Conservation (phyloP, 176 grass and related monocot species). For the Triticum turgidum region DNA sequence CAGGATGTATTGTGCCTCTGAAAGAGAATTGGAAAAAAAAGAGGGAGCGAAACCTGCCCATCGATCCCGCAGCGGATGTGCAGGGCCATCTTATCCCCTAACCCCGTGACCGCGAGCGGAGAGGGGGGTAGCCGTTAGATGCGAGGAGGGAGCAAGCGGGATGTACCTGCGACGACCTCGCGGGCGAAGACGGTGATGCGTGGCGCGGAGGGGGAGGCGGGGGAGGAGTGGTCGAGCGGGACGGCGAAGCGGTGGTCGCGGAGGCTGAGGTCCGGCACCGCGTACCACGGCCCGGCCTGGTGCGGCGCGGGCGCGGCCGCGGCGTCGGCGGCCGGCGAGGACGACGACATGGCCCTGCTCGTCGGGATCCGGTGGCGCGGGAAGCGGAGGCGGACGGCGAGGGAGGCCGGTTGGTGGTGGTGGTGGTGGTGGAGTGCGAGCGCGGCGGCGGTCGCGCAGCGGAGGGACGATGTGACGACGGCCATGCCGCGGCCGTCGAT, state of each 20-base stretch:
- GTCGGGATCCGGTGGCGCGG: constrained; percentile 14
- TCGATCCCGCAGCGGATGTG: neutral
- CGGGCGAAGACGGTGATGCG: constrained; percentile 82
- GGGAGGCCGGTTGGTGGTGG: neutral
- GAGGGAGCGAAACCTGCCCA: too few relatives aligned
- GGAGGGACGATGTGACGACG: neutral
- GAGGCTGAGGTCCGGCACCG: constrained; percentile 76
- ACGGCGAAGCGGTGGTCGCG: constrained; percentile 84
- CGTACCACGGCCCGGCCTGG: constrained; percentile 58
- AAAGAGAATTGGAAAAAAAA: neutral
- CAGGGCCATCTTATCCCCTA: neutral
- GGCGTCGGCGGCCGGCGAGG: constrained; percentile 12
- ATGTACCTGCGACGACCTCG: constrained; percentile 77
- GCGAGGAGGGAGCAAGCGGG: neutral
- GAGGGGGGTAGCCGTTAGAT: too few relatives aligned
- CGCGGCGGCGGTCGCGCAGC: neutral
- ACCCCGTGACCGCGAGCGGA: neutral
- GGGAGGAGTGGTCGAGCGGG: constrained; percentile 74
- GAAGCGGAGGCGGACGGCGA: constrained; percentile 16
- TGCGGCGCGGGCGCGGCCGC: constrained; percentile 20
- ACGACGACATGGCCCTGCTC: constrained; percentile 46
- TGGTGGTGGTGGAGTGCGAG: neutral
- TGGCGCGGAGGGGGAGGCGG: neutral
- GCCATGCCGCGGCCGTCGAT: constrained; percentile 22
- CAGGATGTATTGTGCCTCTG: neutral